Evolutionary conservation across 768 basidiomycete genomes (phyloP).

Genomic region (Epithele typhae): DNA sequence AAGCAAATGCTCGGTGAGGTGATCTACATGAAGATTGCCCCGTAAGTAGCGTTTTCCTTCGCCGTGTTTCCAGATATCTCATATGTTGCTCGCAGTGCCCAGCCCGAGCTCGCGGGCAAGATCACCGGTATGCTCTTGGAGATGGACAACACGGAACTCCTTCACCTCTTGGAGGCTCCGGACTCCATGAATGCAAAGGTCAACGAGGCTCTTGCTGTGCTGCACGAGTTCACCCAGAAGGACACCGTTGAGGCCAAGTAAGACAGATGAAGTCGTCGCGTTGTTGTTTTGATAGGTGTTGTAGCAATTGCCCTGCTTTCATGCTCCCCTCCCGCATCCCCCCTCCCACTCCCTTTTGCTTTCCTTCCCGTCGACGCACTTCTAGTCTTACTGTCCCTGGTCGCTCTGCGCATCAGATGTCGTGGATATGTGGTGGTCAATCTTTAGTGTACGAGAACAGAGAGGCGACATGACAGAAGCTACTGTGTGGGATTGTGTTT

Average conservation of each 20-base stretch:
- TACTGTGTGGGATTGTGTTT: conserved; percentile 11
- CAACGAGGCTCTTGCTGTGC: conserved; percentile 82
- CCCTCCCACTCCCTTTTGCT: not conserved
- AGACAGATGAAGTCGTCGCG: conserved; percentile 10
- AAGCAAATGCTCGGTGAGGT: conserved; percentile 99
- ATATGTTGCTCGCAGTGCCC: conserved; percentile 41
- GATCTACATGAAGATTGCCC: conserved; percentile 85
- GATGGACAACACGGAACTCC: conserved; percentile 95
- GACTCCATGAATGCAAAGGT: conserved; percentile 89
- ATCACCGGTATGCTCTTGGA: conserved; percentile 98
- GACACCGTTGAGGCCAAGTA: conserved; percentile 28
- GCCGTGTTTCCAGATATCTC: conserved; percentile 3
- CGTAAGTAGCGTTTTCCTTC: conserved; percentile 48
- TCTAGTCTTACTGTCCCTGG: conserved; percentile 5
- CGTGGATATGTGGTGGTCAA: conserved; percentile 25
- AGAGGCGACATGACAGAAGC: conserved; percentile 24
- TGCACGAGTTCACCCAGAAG: conserved; percentile 73
- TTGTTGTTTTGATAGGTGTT: conserved; percentile 20
- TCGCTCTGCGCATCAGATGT: conserved; percentile 14
- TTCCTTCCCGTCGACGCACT: not conserved
- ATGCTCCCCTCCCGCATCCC: conserved; percentile 2
- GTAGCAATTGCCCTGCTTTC: conserved; percentile 11
- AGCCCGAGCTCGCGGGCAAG: conserved; percentile 95
- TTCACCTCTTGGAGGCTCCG: conserved; percentile 78
- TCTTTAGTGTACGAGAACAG: conserved; percentile 29